Evolutionary conservation across 208 protist genomes (phyloP).

Genomic region (Kentomonas sorsogonicus): DNA sequence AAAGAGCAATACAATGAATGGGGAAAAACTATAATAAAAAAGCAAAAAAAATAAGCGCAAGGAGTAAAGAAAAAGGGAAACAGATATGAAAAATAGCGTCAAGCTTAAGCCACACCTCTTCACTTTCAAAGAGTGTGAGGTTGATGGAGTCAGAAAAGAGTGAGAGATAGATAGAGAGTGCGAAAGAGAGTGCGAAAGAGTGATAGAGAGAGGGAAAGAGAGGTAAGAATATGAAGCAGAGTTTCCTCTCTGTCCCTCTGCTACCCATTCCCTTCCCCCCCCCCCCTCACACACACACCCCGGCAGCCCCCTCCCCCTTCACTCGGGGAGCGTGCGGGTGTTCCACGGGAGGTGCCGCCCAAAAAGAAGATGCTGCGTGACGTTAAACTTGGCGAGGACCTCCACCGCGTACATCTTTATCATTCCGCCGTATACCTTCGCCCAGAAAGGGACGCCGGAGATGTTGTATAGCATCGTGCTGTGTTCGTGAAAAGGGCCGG

Average conservation of each 20-base stretch:
- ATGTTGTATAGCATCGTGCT: conserved; percentile 93
- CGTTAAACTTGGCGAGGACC: conserved; percentile 93
- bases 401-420: conserved; percentile 94
- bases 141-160: not conserved
- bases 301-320: not conserved
- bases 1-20: not conserved
- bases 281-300: too few relatives aligned
- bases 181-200: not conserved
- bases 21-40: not conserved
- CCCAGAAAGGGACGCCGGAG: conserved; percentile 76
- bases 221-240: not conserved
- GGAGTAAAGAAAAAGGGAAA: conserved; percentile 2
- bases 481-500: conserved; percentile 89
- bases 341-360: conserved; percentile 80
- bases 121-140: too few relatives aligned
- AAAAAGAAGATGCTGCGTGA: conserved; percentile 95
- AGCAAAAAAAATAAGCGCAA: too few relatives aligned
- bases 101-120: not conserved
- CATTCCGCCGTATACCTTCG: conserved; percentile 89
- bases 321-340: conserved; percentile 11
- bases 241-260: not conserved
- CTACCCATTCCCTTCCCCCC: not conserved
- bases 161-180: not conserved
- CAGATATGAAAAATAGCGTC: not conserved
- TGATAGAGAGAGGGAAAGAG: not conserved